Percentiles rank a stretch among this genome's conserved stretches.
Conservation (phyloP, 139 green algal genomes). For the Micractinium conductrix region DNA sequence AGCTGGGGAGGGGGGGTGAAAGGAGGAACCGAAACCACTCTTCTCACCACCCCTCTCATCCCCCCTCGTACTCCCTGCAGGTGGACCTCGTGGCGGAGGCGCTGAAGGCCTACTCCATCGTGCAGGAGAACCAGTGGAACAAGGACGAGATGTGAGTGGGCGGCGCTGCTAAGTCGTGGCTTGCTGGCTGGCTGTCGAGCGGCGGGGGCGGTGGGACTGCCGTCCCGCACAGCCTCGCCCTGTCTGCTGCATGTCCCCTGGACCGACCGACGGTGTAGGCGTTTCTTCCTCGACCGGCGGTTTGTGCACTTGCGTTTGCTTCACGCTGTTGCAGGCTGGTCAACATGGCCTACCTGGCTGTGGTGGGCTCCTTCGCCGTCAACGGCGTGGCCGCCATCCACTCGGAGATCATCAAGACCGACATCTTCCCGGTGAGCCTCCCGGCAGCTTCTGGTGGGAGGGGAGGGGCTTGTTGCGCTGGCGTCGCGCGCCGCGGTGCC, state of each 20-base stretch:
- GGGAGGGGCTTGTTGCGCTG: too few species aligned
- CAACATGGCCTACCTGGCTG: slow-evolving; percentile 97
- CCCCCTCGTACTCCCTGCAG: slow-evolving; percentile 15
- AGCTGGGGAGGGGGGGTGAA: not conserved
- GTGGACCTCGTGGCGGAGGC: slow-evolving; percentile 51
- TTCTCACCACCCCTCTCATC: not conserved
- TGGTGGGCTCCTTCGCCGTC: slow-evolving; percentile 86
- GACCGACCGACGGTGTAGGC: too few species aligned
- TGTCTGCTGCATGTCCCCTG: too few species aligned
- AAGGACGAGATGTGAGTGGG: slow-evolving; percentile 80
- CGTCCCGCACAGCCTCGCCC: not conserved
- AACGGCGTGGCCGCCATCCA: slow-evolving; percentile 98
- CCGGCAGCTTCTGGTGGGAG: too few species aligned
- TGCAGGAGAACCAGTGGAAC: slow-evolving; percentile 88
- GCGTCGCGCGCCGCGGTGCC: too few species aligned
- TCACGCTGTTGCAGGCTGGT: slow-evolving; percentile 65
- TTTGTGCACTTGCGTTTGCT: too few species aligned
- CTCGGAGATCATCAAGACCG: slow-evolving; percentile 95
- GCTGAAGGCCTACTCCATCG: slow-evolving; percentile 81
- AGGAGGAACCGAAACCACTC: not conserved
- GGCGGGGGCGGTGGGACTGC: too few species aligned
- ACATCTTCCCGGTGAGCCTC: slow-evolving; percentile 73
- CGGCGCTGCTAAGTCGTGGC: too few species aligned
- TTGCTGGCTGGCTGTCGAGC: not conserved
- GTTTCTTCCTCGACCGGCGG: too few species aligned